Evolutionary conservation across 306 rosid species (phyloP).

Genomic region (Quercus agrifolia): DNA sequence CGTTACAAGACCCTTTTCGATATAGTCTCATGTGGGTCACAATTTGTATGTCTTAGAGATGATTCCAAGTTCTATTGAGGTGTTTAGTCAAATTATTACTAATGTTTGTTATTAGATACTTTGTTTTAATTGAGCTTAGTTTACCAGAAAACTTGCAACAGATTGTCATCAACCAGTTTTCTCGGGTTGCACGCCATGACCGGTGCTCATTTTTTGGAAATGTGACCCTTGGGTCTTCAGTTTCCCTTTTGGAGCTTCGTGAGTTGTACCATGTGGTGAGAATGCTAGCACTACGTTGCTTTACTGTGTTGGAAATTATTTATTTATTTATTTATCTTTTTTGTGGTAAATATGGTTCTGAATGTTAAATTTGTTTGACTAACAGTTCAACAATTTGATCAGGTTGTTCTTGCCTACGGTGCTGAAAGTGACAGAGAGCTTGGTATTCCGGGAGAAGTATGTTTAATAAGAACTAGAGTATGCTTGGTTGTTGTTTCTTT

Average conservation of each 20-base stretch:
- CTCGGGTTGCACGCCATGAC: conserved; percentile 58
- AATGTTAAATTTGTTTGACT: conserved; percentile 21
- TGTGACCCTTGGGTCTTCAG: conserved; percentile 61
- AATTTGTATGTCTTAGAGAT: too few species aligned
- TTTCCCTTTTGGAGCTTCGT: conserved; percentile 71
- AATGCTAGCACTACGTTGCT: conserved; percentile 20
- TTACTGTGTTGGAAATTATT: conserved; percentile 5
- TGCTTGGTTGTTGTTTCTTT: conserved; percentile 3
- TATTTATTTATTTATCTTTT: background rate
- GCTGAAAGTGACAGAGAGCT: conserved; percentile 93
- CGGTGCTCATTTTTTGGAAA: conserved; percentile 74
- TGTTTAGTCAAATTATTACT: too few species aligned
- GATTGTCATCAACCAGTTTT: conserved; percentile 82
- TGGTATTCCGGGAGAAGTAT: conserved; percentile 86
- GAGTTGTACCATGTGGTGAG: conserved; percentile 74
- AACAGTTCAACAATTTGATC: conserved; percentile 22
- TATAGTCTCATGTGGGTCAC: too few species aligned
- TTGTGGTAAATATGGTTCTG: background rate
- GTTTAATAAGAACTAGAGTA: conserved; percentile 21
- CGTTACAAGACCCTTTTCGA: too few species aligned
- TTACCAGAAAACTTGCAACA: conserved; percentile 64
- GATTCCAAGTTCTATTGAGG: too few species aligned
- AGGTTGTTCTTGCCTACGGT: conserved; percentile 94
- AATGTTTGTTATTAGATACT: background rate
- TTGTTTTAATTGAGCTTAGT: conserved; percentile 44